These are phyloP conservation scores for Mycosphaerella arachidis DNA, from an alignment of 2,329 filamentous ascomycete species.

Conservation along the genomic window DNA sequence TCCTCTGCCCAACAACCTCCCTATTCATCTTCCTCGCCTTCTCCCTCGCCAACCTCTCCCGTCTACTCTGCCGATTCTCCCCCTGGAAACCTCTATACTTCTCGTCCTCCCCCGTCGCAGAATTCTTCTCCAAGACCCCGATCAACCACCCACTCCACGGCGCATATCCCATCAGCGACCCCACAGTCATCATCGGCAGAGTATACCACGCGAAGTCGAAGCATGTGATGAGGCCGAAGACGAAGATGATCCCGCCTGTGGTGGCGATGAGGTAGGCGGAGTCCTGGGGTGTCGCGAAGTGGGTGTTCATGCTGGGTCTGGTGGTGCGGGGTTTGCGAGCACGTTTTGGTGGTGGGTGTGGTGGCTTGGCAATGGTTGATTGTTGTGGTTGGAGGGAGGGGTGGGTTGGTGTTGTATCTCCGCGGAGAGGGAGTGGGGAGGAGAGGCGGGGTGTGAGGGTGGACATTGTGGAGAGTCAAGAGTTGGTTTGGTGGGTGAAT, in stretches of 20 bases:
- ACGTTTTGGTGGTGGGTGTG: background rate
- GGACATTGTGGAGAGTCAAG: background rate
- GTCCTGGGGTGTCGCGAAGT: background rate
- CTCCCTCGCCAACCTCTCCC: no score
- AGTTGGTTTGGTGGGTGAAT: background rate
- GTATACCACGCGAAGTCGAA: background rate
- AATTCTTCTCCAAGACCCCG: no score
- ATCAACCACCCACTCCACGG: no score
- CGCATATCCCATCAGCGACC: no score
- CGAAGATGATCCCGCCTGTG: background rate
- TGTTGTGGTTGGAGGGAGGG: background rate
- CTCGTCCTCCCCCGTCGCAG: no score
- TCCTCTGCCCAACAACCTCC: no score
- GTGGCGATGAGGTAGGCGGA: background rate
- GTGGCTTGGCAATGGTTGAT: background rate
- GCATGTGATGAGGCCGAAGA: background rate
- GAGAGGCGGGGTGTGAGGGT: background rate
- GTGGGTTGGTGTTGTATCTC: background rate
- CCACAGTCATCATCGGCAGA: background rate
- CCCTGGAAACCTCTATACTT: no score
- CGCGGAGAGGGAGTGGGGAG: background rate
- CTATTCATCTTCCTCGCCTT: no score
- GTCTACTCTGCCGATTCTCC: no score
- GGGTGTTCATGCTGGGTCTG: background rate
- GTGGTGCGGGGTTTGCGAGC: no score